A percentile compares a stretch with the other conserved stretches of the same genome.
phyloP scores from a whole-genome alignment of 2,329 filamentous ascomycete genomes.

The Botrytis tulipae region DNA sequence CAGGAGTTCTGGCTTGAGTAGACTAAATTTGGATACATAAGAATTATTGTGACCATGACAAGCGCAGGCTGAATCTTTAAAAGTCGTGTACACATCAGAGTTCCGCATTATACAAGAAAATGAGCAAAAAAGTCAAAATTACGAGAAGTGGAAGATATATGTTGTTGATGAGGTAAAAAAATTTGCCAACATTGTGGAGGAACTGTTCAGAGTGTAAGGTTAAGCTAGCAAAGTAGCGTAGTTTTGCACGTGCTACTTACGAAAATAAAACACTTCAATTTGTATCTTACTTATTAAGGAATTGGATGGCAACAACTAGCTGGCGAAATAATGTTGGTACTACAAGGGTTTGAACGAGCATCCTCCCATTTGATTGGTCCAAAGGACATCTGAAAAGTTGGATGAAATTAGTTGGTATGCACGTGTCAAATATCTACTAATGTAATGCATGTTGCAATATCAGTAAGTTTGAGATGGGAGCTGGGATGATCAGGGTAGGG shows the following conservation, averaged over 20 bases:
- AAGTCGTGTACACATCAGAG: too few species aligned
- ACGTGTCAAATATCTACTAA: not conserved
- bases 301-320: not conserved
- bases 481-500: not conserved
- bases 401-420: not conserved
- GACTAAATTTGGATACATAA: not conserved
- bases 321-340: not conserved
- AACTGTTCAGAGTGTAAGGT: too few species aligned
- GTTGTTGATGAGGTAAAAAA: too few species aligned
- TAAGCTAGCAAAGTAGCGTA: not conserved
- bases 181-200: too few species aligned
- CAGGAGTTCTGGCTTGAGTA: not conserved
- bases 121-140: too few species aligned
- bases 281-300: too few species aligned
- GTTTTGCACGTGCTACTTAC: not conserved
- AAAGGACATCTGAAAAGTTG: not conserved
- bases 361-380: not conserved
- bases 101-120: too few species aligned
- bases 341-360: not conserved
- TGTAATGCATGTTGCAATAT: not conserved
- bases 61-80: too few species aligned
- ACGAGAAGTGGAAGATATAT: too few species aligned
- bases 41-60: too few species aligned
- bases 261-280: not conserved
- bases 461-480: rapidly evolving